A percentile compares a stretch with the other conserved stretches of the same genome.
Evolutionary conservation across 208 protist genomes (phyloP).

Genomic region (Trypanosoma conorhini): DNA sequence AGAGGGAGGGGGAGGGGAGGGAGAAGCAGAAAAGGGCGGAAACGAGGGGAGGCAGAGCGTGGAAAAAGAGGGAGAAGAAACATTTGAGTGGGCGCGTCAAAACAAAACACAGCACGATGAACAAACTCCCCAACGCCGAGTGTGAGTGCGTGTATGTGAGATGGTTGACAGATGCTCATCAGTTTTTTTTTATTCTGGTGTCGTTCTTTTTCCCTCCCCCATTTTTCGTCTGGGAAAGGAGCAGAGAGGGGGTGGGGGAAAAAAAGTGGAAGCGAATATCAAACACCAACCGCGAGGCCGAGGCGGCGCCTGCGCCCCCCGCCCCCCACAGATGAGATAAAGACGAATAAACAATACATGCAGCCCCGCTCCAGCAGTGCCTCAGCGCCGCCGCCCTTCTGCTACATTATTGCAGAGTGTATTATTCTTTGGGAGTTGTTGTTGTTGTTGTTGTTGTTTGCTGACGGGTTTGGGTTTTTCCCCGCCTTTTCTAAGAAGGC

Average conservation of each 20-base stretch:
- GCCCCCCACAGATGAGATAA: too few species aligned
- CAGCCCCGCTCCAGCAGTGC: neutral
- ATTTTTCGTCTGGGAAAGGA: conserved; percentile 15
- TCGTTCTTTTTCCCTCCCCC: conserved; percentile 6
- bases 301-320: neutral
- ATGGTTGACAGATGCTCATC: conserved; percentile 1
- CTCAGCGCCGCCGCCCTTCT: neutral
- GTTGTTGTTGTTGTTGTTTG: conserved; percentile 13
- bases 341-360: neutral
- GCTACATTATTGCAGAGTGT: neutral
- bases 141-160: neutral
- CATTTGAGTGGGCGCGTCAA: neutral
- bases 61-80: conserved; percentile 15
- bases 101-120: neutral
- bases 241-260: too few species aligned
- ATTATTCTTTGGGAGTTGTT: conserved; percentile 1
- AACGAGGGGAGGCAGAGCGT: neutral
- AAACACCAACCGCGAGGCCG: neutral
- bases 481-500: too few species aligned
- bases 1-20: conserved; percentile 19
- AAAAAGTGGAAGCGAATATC: neutral
- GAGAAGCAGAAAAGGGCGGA: neutral
- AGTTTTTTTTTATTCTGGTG: conserved; percentile 1
- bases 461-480: neutral
- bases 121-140: neutral